Evolutionary conservation across 129 eudicot species (phyloP), one percentile per base, ranked within the genome.

Genomic region (Glebionis coronaria): DNA sequence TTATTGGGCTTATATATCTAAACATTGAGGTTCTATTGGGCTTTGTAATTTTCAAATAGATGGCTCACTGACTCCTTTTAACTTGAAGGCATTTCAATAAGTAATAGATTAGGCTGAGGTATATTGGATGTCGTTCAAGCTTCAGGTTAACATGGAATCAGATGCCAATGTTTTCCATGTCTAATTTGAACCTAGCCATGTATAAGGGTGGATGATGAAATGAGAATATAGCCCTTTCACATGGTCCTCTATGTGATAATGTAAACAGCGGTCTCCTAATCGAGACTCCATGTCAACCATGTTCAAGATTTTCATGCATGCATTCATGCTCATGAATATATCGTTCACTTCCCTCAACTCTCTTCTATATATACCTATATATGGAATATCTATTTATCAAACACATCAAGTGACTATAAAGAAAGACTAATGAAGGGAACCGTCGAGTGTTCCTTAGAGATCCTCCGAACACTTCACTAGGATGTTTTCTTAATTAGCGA

Each of bases 391-490:
- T 15, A 51, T 9, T 35, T 19, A 9, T 54, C 60, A 31, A 50
- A 67, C 67, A 12, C 28, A 10, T 25, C 42, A 35, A 23, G 1
- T 19, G 16, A 65, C 16, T 27, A 16, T 28, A 50, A 49, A 12
- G 4, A 28, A 50, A 27, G 49, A 49, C 44, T 6, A 3, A 46
- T 65, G 27, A n/a, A 25, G 45, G 62, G 2, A 35, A 35, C 52
- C 3, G 40, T 42, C 63, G 42, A 38, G 63, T 38, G 73, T 54
- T 62, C 9, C 42, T 54, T 1, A 12, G 73, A 55, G 53, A 54
- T 68, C 73, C 73, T 68, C 73, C 15, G 15, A 54, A 54, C 73
- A 68, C 73, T 68, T 68, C 73, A 68, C 13, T 68, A 62, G 73
- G 73, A 54, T 54, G 23, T 38, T 3, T 27, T 11, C 13, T 19